Percentiles rank a stretch among this genome's conserved stretches.
Evolutionary conservation across 2,329 filamentous ascomycete species (phyloP).

Genomic region (Colletotrichum orchidophilum): DNA sequence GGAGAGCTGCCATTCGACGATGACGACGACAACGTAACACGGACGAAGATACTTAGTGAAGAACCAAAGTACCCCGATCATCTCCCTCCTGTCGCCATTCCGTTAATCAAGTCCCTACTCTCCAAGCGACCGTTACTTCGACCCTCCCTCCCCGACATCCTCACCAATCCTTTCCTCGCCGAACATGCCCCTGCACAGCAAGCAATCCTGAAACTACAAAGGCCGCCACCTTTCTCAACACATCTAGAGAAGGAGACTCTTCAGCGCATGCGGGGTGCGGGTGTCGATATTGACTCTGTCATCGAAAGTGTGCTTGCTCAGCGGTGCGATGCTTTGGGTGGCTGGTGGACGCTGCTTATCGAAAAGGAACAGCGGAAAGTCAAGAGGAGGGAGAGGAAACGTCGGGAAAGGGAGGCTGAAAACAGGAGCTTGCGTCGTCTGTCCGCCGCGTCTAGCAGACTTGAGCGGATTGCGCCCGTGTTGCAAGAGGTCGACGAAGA

Average conservation of each 20-base stretch:
- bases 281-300: conserved; percentile 92
- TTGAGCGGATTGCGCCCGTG: conserved; percentile 82
- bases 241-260: conserved; percentile 89
- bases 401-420: conserved; percentile 85
- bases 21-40: conserved; percentile 89
- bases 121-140: conserved; percentile 90
- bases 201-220: conserved; percentile 84
- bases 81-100: conserved; percentile 79
- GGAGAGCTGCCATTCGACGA: conserved; percentile 96
- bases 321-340: conserved; percentile 87
- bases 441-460: conserved; percentile 87
- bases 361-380: conserved; percentile 96
- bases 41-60: conserved; percentile 83
- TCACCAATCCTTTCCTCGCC: conserved; percentile 86
- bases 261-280: conserved; percentile 91
- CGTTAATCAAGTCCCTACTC: conserved; percentile 81
- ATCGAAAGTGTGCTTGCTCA: conserved; percentile 94
- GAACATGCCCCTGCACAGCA: conserved; percentile 91
- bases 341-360: conserved; percentile 94
- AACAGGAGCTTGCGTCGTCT: conserved; percentile 81
- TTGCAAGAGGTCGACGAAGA: conserved; percentile 84
- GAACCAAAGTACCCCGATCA: conserved; percentile 88
- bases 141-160: conserved; percentile 83
- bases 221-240: conserved; percentile 85
- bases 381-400: conserved; percentile 79